Percentiles rank a stretch among this genome's conserved stretches.
phyloP scores from a whole-genome alignment of 2,329 filamentous ascomycete species.

The Thelonectria olida region DNA sequence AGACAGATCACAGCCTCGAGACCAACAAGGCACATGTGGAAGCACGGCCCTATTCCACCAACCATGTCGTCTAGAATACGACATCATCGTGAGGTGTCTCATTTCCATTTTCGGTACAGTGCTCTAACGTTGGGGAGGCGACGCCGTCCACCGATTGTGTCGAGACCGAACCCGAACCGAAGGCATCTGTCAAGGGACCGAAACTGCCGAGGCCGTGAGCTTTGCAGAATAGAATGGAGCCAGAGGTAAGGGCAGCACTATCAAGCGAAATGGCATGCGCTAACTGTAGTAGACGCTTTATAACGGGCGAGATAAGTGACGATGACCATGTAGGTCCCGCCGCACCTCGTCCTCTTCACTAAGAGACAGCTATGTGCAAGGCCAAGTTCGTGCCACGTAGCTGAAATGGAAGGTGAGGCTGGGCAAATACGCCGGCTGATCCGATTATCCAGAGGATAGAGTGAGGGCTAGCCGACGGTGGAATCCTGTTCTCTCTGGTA shows the following conservation, averaged over 20 bases:
- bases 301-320: slow-evolving; percentile 10
- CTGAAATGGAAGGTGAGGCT: background rate
- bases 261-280: background rate
- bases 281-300: background rate
- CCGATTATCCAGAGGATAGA: background rate
- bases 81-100: background rate
- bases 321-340: background rate
- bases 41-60: background rate
- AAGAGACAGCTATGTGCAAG: slow-evolving; percentile 24
- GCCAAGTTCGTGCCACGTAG: too few species aligned
- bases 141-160: background rate
- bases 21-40: background rate
- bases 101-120: background rate
- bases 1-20: background rate
- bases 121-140: slow-evolving; percentile 8
- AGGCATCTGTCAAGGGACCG: background rate
- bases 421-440: background rate
- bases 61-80: background rate
- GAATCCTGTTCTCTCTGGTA: too few species aligned
- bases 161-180: background rate
- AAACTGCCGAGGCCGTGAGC: slow-evolving; percentile 23
- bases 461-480: too few species aligned
- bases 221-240: slow-evolving; percentile 17
- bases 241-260: slow-evolving; percentile 7
- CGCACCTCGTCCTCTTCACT: slow-evolving; percentile 27